Conservation (phyloP, 768 basidiomycete species). For the Mycena sanguinolenta region DNA sequence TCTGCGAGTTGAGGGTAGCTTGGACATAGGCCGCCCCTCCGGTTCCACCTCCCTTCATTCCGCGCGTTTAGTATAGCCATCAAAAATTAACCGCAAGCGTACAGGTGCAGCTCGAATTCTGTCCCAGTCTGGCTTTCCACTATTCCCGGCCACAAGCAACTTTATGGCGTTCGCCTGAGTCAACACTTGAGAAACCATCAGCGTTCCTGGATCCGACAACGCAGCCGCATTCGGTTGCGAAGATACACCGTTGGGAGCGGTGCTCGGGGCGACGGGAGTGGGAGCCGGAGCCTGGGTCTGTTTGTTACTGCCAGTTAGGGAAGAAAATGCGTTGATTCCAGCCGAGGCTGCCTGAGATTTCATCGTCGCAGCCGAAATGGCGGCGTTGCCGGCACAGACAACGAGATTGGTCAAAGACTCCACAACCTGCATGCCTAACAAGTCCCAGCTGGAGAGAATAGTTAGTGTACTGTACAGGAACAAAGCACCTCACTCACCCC, state of each 20-base stretch:
- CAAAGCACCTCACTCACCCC: background rate
- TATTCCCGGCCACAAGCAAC: background rate
- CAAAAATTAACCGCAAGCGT: no score
- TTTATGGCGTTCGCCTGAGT: background rate
- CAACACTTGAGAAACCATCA: background rate
- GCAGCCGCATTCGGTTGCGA: background rate
- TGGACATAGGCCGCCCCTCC: background rate
- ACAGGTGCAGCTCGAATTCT: background rate
- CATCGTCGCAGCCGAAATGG: background rate
- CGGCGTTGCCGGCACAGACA: background rate
- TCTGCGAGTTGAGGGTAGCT: background rate
- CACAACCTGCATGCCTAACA: background rate
- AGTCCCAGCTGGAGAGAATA: background rate
- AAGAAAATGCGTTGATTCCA: background rate
- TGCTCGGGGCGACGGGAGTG: background rate
- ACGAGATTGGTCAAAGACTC: background rate
- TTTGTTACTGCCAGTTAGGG: background rate
- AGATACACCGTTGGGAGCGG: background rate
- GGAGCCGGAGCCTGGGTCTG: background rate
- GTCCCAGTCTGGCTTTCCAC: constrained; percentile 5
- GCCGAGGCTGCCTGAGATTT: background rate
- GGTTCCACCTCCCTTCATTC: no score
- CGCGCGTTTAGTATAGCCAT: no score
- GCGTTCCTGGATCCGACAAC: background rate
- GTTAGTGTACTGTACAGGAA: background rate